Evolutionary conservation across 768 basidiomycete genomes (phyloP), one percentile per base, ranked within the genome.

Genomic region (Mycena amicta): DNA sequence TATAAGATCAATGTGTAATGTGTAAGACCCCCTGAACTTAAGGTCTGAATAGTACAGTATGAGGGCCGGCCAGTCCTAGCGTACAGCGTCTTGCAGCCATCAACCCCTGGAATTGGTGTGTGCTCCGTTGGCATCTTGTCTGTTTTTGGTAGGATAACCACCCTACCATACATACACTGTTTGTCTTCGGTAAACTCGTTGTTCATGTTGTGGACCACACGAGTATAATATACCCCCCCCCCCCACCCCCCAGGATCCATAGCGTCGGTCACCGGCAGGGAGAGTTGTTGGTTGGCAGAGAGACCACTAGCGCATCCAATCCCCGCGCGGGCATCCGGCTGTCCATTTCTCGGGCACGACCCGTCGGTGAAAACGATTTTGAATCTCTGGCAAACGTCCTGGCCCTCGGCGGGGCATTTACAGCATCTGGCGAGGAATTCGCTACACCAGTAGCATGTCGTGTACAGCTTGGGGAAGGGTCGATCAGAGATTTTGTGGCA

Each of bases 351-450:
- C 22, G 60, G 15, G 51, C 75, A 77, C 5, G 74, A 63, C 5
- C 76, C 76, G 33, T 75, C 75, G 8, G 70, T 68, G 61, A 70
- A 74, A n/a, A 67, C 70, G 27, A 76, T n/a, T n/a, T 53, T 53
- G 50, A 65, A 65, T 27, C 67, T 52, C 46, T 71, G 71, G 49
- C 73, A 73, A 22, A 51, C 26, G 31, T 2, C 6, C 15, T 45
- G 23, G 28, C 13, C 49, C 12, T 23, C 12, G 28, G 12, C 28
- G 0, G 27, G 46, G 33, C 29, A 49, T 3, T 52, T 37, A 37
- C 59, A 61, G 51, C 55, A 56, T 6, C n/a, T n/a, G 5, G 55
- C 59, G 18, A 40, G 53, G 51, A 56, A 61, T 2, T 50, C 6
- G 5, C 3, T 25, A 31, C 50, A 55, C 22, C 43, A 18, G 33